Base-by-base conservation (phyloP, 164 flowering plant genomes). In the Cinnamomum micranthum region DNA sequence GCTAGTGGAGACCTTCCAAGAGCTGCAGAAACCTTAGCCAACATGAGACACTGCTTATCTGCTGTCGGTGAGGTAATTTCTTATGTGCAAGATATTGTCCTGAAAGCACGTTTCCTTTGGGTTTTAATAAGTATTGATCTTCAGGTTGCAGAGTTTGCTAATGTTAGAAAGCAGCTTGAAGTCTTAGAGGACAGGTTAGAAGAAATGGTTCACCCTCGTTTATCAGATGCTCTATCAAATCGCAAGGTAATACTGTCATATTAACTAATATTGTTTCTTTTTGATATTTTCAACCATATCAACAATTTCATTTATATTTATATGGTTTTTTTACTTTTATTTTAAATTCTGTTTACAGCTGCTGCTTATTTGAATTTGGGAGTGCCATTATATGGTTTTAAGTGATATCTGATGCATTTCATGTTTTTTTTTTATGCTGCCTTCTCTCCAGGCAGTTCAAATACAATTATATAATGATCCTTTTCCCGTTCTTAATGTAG, bases 101-200 rank as follows among this genome's bases (percentile, higher is more conserved):
- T 52, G n/a, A 4, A 52, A 71, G 0, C 13, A 50, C 1, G 20
- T n/a, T 63, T 24, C 1, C 22, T 11, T 50, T 41, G 65, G 47
- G 27, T 4, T 31, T 67, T 25, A 6, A 24, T 22, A 4, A 33
- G 11, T 28, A 13, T 28, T 14, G 62, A 27, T 74, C 73, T 76
- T 79, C 82, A 96, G 99, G 99, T 96, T 83, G 98, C 99, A 62
- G 99, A 96, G 84, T 96, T 96, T 87, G 97, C 99, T 19, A 96
- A 94, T 76, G 83, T 94, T 50, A 94, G 94, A 84, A 96, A 88
- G 89, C 99, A 96, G 80, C 97, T 96, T 79, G 98, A 91, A 78
- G 94, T 96, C 28, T 78, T 94, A 72, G 99, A 96, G 87, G 98
- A 96, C 83, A 92, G 96, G 82, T 82, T 96, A 65, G 99, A 94